Conservation (phyloP, 78 protist genomes). For the Dictyostelium citrinum region DNA sequence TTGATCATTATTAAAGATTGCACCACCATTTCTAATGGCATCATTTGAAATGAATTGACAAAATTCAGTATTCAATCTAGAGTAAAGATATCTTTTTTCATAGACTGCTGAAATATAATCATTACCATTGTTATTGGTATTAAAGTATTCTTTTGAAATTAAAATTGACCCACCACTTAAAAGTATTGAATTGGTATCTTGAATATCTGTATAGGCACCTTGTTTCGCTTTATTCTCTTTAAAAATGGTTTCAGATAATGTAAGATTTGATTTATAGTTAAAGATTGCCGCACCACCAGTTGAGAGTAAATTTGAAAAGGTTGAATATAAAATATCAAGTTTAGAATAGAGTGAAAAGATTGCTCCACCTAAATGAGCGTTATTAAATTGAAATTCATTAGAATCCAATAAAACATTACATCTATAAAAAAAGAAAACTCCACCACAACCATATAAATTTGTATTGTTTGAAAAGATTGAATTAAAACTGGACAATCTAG, state of each 20-base stretch:
- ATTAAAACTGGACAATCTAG: neutral
- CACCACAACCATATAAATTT: neutral
- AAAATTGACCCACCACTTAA: neutral
- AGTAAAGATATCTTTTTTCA: neutral
- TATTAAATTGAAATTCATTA: neutral
- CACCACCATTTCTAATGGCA: neutral
- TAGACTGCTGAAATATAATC: neutral
- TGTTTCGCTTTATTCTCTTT: neutral
- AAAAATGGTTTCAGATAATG: neutral
- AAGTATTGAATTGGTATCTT: neutral
- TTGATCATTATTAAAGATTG: neutral
- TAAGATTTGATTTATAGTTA: neutral
- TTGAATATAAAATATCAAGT: neutral
- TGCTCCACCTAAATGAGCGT: neutral
- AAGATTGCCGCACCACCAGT: neutral
- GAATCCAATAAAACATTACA: neutral
- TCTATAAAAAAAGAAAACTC: neutral
- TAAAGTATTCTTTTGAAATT: neutral
- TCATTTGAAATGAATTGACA: neutral
- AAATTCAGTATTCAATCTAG: neutral
- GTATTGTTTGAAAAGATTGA: neutral
- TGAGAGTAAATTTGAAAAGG: neutral
- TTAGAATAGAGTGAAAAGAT: neutral
- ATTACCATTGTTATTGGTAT: neutral
- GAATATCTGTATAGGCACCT: neutral